These are phyloP conservation scores for Bauhinia variegata DNA, from an alignment of 306 rosid genomes.

Conservation along the genomic window DNA sequence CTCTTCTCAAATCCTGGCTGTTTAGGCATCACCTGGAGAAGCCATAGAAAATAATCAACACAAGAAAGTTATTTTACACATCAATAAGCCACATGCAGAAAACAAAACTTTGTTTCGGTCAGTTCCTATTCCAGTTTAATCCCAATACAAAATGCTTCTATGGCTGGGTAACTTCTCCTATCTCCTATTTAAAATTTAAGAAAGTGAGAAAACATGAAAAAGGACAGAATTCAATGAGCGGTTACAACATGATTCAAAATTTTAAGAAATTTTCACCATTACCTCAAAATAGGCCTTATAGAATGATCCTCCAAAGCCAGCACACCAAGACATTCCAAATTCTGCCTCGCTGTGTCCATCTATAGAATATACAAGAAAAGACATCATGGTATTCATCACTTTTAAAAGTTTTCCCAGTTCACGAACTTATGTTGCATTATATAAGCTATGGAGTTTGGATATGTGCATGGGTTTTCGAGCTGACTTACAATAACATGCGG, in stretches of 20 bases:
- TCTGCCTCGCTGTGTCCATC: constrained; percentile 97
- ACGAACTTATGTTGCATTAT: constrained; percentile 5
- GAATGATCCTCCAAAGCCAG: constrained; percentile 92
- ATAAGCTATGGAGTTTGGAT: too few relatives aligned
- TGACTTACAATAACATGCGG: constrained; percentile 95
- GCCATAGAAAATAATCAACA: constrained; percentile 18
- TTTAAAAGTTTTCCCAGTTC: constrained; percentile 7
- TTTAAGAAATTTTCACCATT: constrained; percentile 14
- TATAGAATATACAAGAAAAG: constrained; percentile 37
- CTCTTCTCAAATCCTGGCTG: constrained; percentile 88
- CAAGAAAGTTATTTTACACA: not conserved
- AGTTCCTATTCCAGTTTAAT: too few relatives aligned
- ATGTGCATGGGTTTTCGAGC: not conserved
- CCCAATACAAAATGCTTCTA: too few relatives aligned
- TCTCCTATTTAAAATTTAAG: too few relatives aligned
- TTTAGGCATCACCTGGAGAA: constrained; percentile 80
- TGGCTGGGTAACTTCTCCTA: too few relatives aligned
- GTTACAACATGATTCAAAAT: constrained; percentile 9
- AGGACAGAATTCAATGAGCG: not conserved
- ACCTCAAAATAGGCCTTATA: constrained; percentile 88
- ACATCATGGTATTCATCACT: constrained; percentile 8
- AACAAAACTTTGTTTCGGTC: too few relatives aligned
- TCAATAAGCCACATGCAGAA: too few relatives aligned
- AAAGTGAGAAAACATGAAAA: too few relatives aligned
- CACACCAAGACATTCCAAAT: constrained; percentile 98